phyloP scores from a whole-genome alignment of 2,329 filamentous ascomycete genomes.

The Lachnellula cervina region DNA sequence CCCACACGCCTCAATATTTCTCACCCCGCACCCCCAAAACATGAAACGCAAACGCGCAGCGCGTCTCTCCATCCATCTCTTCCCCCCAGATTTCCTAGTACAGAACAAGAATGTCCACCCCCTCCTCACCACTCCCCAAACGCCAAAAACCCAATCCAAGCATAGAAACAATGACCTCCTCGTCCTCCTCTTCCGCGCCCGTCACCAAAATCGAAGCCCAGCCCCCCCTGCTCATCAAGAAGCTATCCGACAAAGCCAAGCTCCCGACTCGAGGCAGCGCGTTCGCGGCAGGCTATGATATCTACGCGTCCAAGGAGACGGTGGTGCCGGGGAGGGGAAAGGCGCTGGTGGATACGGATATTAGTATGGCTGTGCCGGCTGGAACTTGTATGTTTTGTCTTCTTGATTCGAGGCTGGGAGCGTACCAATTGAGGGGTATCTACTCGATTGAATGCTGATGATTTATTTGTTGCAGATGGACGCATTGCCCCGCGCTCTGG shows the following conservation, averaged over 20 bases:
- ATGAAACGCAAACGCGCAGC: neutral
- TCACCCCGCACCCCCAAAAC: too few species aligned
- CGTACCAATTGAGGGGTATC: neutral
- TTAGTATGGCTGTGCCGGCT: slow-evolving; percentile 83
- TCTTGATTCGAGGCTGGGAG: neutral
- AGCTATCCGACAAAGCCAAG: slow-evolving; percentile 72
- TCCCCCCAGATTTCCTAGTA: neutral
- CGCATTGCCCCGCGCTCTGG: slow-evolving; percentile 88
- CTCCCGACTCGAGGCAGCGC: slow-evolving; percentile 84
- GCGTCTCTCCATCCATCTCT: slow-evolving; percentile 4
- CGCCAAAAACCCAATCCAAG: slow-evolving; percentile 25
- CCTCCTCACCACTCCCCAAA: slow-evolving; percentile 29
- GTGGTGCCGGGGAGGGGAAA: slow-evolving; percentile 78
- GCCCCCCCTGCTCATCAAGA: slow-evolving; percentile 59
- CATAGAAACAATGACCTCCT: slow-evolving; percentile 6
- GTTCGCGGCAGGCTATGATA: slow-evolving; percentile 88
- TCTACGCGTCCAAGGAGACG: slow-evolving; percentile 74
- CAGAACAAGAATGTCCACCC: slow-evolving; percentile 15
- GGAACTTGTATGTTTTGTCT: slow-evolving; percentile 69
- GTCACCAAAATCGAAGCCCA: slow-evolving; percentile 14
- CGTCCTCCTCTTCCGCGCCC: slow-evolving; percentile 14
- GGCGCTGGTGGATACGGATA: slow-evolving; percentile 82
- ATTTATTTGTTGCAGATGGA: slow-evolving; percentile 61
- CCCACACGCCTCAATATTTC: too few species aligned
- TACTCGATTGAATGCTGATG: too few species aligned